Conservation (phyloP, 1,284 basidiomycete genomes). For the Apiotrichum sp. region DNA sequence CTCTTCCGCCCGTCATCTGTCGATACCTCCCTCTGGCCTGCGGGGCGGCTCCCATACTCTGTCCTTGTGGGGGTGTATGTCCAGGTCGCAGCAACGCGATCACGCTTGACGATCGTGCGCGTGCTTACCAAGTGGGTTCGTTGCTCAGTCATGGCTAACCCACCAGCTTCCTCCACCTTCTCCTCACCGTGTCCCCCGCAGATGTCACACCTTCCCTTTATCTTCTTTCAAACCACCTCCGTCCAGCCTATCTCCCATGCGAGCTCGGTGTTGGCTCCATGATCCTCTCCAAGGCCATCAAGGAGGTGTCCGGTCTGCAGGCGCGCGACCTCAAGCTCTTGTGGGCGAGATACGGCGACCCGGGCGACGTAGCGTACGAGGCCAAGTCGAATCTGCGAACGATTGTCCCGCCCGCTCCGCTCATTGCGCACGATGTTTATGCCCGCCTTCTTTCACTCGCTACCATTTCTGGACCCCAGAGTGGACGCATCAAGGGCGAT, state of each 20-base stretch:
- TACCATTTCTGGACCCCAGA: constrained; percentile 63
- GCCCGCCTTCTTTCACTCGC: constrained; percentile 61
- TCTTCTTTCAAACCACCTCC: constrained; percentile 77
- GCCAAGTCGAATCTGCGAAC: constrained; percentile 74
- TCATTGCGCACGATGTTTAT: constrained; percentile 62
- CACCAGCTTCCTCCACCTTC: constrained; percentile 55
- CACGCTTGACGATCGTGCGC: constrained; percentile 72
- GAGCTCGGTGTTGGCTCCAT: constrained; percentile 73
- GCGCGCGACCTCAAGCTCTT: constrained; percentile 59
- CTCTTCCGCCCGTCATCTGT: constrained; percentile 48
- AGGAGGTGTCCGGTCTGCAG: constrained; percentile 72
- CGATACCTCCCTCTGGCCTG: constrained; percentile 44
- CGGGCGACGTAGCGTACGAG: constrained; percentile 73
- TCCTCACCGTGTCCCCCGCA: constrained; percentile 61
- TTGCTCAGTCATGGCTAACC: no score
- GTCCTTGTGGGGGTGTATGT: constrained; percentile 72
- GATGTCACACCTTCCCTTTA: constrained; percentile 79
- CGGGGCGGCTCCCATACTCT: constrained; percentile 61
- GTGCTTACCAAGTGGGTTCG: constrained; percentile 63
- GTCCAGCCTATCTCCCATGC: constrained; percentile 65
- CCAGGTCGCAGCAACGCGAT: constrained; percentile 67
- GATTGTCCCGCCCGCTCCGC: constrained; percentile 63
- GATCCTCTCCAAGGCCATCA: constrained; percentile 71
- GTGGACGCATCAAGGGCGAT: constrained; percentile 67
- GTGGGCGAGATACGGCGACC: constrained; percentile 57